Conservation (phyloP, 345 rosid genomes). For the Sisymbrium irio region DNA sequence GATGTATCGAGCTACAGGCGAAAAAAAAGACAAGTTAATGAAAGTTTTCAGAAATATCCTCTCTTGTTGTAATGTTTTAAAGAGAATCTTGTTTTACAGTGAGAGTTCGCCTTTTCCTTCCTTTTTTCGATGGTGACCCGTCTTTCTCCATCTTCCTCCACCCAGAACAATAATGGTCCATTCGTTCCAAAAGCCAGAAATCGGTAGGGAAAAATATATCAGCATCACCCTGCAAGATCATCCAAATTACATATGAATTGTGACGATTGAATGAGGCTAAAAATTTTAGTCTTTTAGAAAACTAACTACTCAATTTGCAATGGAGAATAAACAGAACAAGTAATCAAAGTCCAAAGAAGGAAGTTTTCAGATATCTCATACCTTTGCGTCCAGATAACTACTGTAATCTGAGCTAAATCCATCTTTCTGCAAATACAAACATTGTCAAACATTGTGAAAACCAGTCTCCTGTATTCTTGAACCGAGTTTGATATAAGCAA, state of each 20-base stretch:
- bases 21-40: background rate
- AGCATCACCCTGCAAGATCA: constrained; percentile 82
- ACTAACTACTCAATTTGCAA: background rate
- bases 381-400: constrained; percentile 93
- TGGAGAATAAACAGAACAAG: background rate
- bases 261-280: background rate
- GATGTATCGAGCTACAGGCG: constrained; percentile 70
- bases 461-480: background rate
- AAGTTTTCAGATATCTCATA: constrained; percentile 25
- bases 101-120: constrained; percentile 83
- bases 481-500: background rate
- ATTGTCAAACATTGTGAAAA: background rate
- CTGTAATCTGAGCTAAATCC: constrained; percentile 79
- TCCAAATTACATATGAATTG: constrained; percentile 1
- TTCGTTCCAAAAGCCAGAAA: constrained; percentile 83
- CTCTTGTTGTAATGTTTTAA: background rate
- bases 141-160: constrained; percentile 56
- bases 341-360: background rate
- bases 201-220: constrained; percentile 96
- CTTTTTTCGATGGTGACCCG: constrained; percentile 51
- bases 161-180: constrained; percentile 92
- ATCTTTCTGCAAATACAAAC: constrained; percentile 66
- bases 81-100: constrained; percentile 54
- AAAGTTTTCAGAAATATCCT: background rate
- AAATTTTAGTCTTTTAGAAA: background rate